Evolutionary conservation across 768 basidiomycete species (phyloP), one percentile per base, ranked within the genome.

Genomic region (Mycena rosella): DNA sequence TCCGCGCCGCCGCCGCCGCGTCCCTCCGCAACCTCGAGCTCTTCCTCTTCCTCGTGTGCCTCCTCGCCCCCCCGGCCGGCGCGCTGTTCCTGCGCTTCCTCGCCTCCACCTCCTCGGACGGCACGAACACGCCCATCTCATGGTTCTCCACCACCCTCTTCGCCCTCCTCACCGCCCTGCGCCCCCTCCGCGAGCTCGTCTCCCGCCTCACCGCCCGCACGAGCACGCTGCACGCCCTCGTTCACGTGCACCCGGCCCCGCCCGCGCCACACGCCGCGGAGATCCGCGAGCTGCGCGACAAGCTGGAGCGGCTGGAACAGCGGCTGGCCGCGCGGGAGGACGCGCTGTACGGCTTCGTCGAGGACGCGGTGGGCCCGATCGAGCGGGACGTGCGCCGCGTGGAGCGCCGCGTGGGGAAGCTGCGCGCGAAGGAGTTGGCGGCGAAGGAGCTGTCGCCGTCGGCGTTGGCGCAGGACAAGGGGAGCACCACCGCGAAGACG

Each of bases 91-190:
- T 95, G 30, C 91, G 89, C 30, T 85, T 84, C 57, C 85, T 89
- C 27, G 85, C 88, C 26, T 73, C 80, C 30, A 84, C 88, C 26
- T 74, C 80, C 4, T 78, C 86, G 4, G 77, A 91, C 47, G 80
- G 87, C 1, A 90, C 89, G 26, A 80, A 87, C 1, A 90, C 89
- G 26, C 80, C 82, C 3, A 82, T 93, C n/a, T 92, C 93, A 3
- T 95, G 92, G 92, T 95, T 95, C 80, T 91, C 87, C 74, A 88
- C 88, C 1, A 85, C 87, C 2, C 83, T 95, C 15, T 95, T 95
- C 76, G 88, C 93, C 6, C 85, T 95, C 40, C 90, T 93, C 26
- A 92, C 93, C 2, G 93, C 91, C 20, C 82, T 94, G 73, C 87
- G 94, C 8, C 93, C 94, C 0, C 94, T 93, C 90, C 80, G 88